Conservation (phyloP, 2,329 filamentous ascomycete species). For the Plectosphaerella plurivora region DNA sequence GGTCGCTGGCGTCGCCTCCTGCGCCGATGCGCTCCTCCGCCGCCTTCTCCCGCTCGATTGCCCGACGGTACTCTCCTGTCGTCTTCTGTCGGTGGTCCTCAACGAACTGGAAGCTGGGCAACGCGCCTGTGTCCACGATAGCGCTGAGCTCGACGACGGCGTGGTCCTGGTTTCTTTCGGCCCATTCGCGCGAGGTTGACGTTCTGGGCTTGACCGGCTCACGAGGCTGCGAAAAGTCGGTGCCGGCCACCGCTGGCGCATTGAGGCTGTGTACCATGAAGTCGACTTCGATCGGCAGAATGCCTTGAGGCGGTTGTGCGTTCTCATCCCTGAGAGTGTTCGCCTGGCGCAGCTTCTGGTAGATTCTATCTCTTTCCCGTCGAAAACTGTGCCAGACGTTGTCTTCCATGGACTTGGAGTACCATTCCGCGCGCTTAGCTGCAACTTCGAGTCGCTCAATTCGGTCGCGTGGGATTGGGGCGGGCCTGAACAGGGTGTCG, state of each 20-base stretch:
- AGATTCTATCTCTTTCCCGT: slow-evolving; percentile 25
- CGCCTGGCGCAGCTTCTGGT: slow-evolving; percentile 14
- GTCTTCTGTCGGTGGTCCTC: no score
- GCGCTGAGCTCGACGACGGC: neutral
- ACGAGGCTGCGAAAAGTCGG: slow-evolving; percentile 16
- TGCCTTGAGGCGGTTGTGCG: neutral
- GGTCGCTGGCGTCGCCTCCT: neutral
- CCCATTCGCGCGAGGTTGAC: slow-evolving; percentile 10
- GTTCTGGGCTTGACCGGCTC: neutral
- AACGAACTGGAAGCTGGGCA: no score
- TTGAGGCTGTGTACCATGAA: slow-evolving; percentile 20
- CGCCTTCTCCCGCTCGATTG: neutral
- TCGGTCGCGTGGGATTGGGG: slow-evolving; percentile 16
- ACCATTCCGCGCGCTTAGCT: slow-evolving; percentile 23
- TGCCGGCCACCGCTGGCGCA: slow-evolving; percentile 11
- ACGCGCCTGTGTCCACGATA: neutral
- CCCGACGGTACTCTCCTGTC: neutral
- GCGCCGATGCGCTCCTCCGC: neutral
- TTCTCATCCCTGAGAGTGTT: neutral
- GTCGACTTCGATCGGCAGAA: slow-evolving; percentile 18
- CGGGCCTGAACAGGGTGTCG: slow-evolving; percentile 21
- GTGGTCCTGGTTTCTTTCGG: slow-evolving; percentile 5
- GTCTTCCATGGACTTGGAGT: slow-evolving; percentile 20
- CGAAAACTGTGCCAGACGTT: slow-evolving; percentile 27
- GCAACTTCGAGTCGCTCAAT: slow-evolving; percentile 22